These are phyloP conservation scores for Tricholoma flavovirens DNA, from an alignment of 768 basidiomycete species.

Conservation along the genomic window DNA sequence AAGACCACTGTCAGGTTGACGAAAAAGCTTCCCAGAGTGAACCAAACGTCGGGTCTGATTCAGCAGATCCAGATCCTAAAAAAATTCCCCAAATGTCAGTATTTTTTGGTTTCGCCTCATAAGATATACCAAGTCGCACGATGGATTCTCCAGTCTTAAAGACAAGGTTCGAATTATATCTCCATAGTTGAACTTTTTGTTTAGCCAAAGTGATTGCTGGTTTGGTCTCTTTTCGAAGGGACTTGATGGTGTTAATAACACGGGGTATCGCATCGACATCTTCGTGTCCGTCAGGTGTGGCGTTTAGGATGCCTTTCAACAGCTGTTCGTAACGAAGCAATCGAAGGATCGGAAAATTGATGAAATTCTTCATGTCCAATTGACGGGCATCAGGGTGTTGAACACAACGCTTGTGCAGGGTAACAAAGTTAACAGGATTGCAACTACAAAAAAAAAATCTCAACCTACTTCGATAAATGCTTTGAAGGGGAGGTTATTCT, in stretches of 20 bases:
- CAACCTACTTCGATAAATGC: conserved; percentile 68
- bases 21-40: conserved; percentile 73
- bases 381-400: conserved; percentile 75
- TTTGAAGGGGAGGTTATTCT: conserved; percentile 74
- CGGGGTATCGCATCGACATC: conserved; percentile 79
- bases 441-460: background rate
- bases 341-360: conserved; percentile 87
- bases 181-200: conserved; percentile 86
- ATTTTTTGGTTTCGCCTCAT: background rate
- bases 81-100: background rate
- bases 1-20: conserved; percentile 85
- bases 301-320: conserved; percentile 73
- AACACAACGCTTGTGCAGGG: conserved; percentile 32
- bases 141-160: conserved; percentile 77
- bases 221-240: conserved; percentile 82
- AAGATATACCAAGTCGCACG: conserved; percentile 26
- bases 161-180: conserved; percentile 71
- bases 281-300: conserved; percentile 68
- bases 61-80: conserved; percentile 81
- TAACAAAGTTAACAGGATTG: conserved; percentile 13
- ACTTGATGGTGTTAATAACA: conserved; percentile 81
- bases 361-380: conserved; percentile 90
- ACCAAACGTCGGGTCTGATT: conserved; percentile 80
- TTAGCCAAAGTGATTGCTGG: conserved; percentile 82
- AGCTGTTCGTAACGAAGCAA: conserved; percentile 85